Evolutionary conservation across 352 stramenopile genomes (phyloP).

Genomic region (Phytophthora pseudosyringae): DNA sequence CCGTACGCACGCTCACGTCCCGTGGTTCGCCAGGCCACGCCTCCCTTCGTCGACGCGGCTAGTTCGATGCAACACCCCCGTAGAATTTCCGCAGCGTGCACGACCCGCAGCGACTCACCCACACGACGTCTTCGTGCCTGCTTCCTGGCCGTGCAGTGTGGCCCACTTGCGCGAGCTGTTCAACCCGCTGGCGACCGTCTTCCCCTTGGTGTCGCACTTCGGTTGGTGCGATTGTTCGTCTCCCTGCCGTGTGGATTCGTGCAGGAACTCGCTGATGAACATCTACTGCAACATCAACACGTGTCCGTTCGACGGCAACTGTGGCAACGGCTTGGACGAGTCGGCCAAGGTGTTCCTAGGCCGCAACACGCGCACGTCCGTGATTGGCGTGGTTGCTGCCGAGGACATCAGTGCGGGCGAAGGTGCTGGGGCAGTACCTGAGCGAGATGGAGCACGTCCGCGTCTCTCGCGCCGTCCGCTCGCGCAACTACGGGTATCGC

Average conservation of each 20-base stretch:
- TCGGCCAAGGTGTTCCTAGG: neutral
- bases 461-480: neutral
- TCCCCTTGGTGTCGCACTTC: neutral
- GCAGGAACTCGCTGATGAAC: neutral
- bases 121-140: slow-evolving; percentile 2
- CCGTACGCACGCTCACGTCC: neutral
- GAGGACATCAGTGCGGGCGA: neutral
- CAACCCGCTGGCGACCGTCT: neutral
- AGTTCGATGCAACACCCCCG: neutral
- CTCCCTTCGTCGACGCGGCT: neutral
- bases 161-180: slow-evolving; percentile 1
- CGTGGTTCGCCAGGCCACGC: neutral
- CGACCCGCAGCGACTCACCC: neutral
- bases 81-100: neutral
- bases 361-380: neutral
- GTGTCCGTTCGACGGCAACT: slow-evolving; percentile 2
- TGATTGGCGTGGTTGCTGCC: neutral
- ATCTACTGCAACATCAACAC: slow-evolving; percentile 8
- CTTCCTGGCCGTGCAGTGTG: neutral
- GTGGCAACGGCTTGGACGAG: neutral
- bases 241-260: neutral
- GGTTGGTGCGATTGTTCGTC: too few species aligned
- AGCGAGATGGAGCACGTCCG: neutral
- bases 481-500: neutral
- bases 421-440: neutral